Base-by-base conservation (phyloP, 257 asterid species). In the Galeopsis tetrahit region DNA sequence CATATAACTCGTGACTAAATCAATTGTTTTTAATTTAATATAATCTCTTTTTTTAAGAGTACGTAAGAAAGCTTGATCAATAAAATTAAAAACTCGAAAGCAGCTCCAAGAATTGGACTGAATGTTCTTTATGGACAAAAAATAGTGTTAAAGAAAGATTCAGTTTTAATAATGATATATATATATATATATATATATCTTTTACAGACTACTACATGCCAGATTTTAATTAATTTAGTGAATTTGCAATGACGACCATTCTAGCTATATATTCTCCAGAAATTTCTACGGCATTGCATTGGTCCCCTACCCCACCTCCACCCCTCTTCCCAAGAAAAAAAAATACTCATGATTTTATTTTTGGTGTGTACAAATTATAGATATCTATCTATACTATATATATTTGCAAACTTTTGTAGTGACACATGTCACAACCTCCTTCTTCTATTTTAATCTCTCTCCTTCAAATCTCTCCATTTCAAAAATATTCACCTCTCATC, bases 201-300 rank as follows among this genome's bases (percentile, higher is more conserved):
- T 44, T 44, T 44, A 10, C 51, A 10, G 51, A 44, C 51, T 44
- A 44, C 51, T 44, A 10, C 51, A 44, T 44, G 28, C 28, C 28
- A 21, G 28, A 21, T 21, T 21, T 21, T 21, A 21, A 21, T 21
- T 44, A 44, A 42, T 42, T 44, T 44, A 44, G 51, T 52, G 32
- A 48, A 21, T 21, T 21, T 21, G 28, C 28, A 21, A 21, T 21
- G 28, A 21, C 28, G 28, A 21, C 28, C 28, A 21, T 21, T 21
- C 28, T 21, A 21, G 28, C 55, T 48, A 48, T 38, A 14, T 39
- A 56, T 17, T 63, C 59, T 32, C 68, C 53, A 43, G 35, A 74
- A 66, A 34, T 64, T 52, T 53, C 72, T 52, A 14, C 49, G 64
- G 33, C 57, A 36, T 52, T 13, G 70, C 28, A 21, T 21, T 21